Evolutionary conservation across 75 land plant genomes (phyloP).

Genomic region (Cryptomeria japonica): DNA sequence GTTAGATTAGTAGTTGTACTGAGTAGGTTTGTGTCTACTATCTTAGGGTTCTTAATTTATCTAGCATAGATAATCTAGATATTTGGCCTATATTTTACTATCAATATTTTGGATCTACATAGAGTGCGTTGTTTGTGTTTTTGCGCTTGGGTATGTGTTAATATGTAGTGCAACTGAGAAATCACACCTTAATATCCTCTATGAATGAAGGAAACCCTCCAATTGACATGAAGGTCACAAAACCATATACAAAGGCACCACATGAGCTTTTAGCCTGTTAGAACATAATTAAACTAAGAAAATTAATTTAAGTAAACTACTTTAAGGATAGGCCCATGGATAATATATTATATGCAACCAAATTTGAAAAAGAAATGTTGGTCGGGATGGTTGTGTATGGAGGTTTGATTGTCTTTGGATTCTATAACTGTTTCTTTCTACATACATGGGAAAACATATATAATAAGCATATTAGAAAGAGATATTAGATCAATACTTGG

Average conservation of each 20-base stretch:
- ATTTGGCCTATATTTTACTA: too few relatives aligned
- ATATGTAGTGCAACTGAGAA: not conserved
- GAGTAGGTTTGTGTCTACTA: too few relatives aligned
- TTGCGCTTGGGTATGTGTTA: too few relatives aligned
- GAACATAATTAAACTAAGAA: not conserved
- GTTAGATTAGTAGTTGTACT: too few relatives aligned
- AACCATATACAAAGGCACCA: slow-evolving; percentile 56
- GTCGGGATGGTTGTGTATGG: slow-evolving; percentile 53
- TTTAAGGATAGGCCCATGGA: not conserved
- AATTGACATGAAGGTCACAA: slow-evolving; percentile 82
- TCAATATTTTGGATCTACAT: too few relatives aligned
- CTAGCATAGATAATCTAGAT: too few relatives aligned
- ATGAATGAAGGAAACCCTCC: slow-evolving; percentile 83
- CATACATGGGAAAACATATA: not conserved
- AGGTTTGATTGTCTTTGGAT: slow-evolving; percentile 51
- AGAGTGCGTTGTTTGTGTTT: too few relatives aligned
- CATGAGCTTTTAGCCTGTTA: slow-evolving; percentile 56
- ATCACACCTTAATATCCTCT: slow-evolving; percentile 73
- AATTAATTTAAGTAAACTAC: not conserved
- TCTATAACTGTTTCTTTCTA: slow-evolving; percentile 45
- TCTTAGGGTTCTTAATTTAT: too few relatives aligned
- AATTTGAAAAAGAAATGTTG: not conserved
- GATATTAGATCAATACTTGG: not conserved
- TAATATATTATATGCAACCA: not conserved
- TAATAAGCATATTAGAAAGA: not conserved